Base-by-base conservation (phyloP, 176 grass and related monocot species). In the Paspalum notatum region DNA sequence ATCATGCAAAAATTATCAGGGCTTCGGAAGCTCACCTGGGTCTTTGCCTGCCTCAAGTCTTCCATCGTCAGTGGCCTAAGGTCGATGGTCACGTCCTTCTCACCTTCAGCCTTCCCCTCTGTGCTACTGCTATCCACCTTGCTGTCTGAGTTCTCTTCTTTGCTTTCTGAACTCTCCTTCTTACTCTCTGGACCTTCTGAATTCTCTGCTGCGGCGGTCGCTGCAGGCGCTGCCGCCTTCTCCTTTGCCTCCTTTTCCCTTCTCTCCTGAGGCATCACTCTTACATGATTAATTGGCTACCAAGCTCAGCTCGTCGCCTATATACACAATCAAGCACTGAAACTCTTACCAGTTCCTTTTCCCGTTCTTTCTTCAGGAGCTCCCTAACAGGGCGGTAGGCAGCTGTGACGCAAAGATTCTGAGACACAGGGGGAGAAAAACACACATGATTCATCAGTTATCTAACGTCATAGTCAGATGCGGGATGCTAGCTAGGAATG, bases 301-400 rank as follows among this genome's bases (percentile, higher is more conserved):
- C 42, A 32, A 32, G 32, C 32, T 32, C 32, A 32, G 3, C 32
- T 32, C 32, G 32, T 32, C 32, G 32, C 32, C 32, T 32, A 32
- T 32, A 32, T 32, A 32, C 32, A 32, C 32, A 32, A 32, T 32
- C 3, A 32, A n/a, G n/a, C n/a, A n/a, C n/a, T 32, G 1, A 32
- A 24, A 41, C 7, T 56, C 42, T 86, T 87, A 99, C 97, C 82
- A 96, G 66, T 72, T 95, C 90, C 43, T 91, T 96, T 38, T 86
- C 87, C 67, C 88, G 83, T 78, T 99, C 93, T 85, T 69, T 93
- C 72, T 96, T 88, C 61, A 99, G 81, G 9, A 99, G 89, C 89
- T 99, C 97, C 67, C 92, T 91, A 62, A 99, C 91, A 24, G 93
- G 97, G 40, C 82, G 89, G 75, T 99, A 99, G 51, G 97, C 97